A percentile compares a stretch with the other conserved stretches of the same genome.
Conservation (phyloP, 164 flowering plant genomes). For the Vitis cinerea region DNA sequence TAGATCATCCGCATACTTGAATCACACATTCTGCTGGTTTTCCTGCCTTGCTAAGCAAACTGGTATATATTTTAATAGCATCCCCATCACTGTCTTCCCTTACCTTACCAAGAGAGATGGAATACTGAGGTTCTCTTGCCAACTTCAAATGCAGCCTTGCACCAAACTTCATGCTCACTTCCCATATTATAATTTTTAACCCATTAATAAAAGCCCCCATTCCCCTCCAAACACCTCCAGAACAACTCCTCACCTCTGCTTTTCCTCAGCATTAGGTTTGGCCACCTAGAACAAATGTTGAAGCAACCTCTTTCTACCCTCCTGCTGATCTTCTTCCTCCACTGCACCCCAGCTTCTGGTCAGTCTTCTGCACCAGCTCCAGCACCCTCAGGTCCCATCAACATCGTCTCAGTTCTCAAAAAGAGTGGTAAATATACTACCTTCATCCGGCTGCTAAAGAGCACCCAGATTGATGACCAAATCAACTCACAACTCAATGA, state of each 20-base stretch:
- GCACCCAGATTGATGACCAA: slow-evolving; percentile 36
- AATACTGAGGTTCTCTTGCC: background rate
- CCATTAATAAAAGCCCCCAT: slow-evolving; percentile 11
- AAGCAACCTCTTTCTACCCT: slow-evolving; percentile 12
- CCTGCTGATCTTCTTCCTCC: slow-evolving; percentile 20
- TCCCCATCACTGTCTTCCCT: slow-evolving; percentile 6
- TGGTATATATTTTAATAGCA: background rate
- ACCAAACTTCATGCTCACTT: slow-evolving; percentile 17
- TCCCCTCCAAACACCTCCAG: background rate
- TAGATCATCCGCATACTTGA: background rate
- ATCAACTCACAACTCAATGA: slow-evolving; percentile 33
- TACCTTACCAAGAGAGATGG: slow-evolving; percentile 10
- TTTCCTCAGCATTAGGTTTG: background rate
- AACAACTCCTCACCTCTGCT: background rate
- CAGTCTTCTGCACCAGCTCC: slow-evolving; percentile 30
- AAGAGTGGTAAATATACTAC: slow-evolving; percentile 30
- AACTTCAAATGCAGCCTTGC: slow-evolving; percentile 15
- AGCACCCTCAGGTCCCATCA: slow-evolving; percentile 23
- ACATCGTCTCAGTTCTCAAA: slow-evolving; percentile 25
- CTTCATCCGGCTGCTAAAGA: slow-evolving; percentile 36
- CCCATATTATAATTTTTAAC: background rate
- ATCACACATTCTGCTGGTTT: background rate
- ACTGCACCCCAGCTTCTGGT: slow-evolving; percentile 21
- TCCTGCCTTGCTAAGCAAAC: slow-evolving; percentile 20
- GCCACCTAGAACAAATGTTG: slow-evolving; percentile 12